Base-by-base conservation (phyloP, 2,329 filamentous ascomycete genomes). In the Paraphoma chrysanthemicola region DNA sequence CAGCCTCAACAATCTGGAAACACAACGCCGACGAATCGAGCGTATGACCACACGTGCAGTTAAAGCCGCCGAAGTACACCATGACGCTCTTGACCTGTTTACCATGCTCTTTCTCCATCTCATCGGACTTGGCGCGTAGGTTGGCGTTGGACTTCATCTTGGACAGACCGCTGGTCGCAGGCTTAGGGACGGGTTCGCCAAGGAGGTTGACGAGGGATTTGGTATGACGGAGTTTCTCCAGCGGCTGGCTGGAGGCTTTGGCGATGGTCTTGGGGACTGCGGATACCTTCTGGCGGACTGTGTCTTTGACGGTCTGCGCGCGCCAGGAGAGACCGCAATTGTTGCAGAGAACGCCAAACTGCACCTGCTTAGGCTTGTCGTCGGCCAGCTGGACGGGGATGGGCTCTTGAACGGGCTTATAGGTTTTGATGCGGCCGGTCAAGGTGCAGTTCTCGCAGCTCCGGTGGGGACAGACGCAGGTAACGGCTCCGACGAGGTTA, bases 321-420 rank as follows among this genome's bases (percentile, higher is more conserved):
- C 63, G 58, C 67, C 66, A 70, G 29, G 63, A 64, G 1, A 67
- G 36, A 9, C 71, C 71, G 41, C 69, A 72, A 5, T 39, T 52
- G 16, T 55, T 48, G 45, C 71, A 73, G 7, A 71, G 48, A 39
- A 69, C 62, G 17, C 71, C 70, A 51, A 69, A 72, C 1, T 50
- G 57, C 14, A 71, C 38, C 3, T 48, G 36, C n/a, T 57, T 55
- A 43, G 14, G 44, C 33, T 10, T 10, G 28, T 57, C 49, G 14
- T 60, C 60, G 16, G 57, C 44, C 10, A 63, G 45, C 8, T 61
- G 64, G 4, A 72, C 57, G 14, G 65, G 53, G 29, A 58, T 55
- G 3, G 62, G 60, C 51, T 73, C 68, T n/a, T 60, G 50, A 48
- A 70, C 69, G 7, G 70, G 69, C 7, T 63, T 51, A 45, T 70